These are phyloP conservation scores for Pythium scleroteichum DNA, from an alignment of 352 stramenopile genomes.

Conservation along the genomic window DNA sequence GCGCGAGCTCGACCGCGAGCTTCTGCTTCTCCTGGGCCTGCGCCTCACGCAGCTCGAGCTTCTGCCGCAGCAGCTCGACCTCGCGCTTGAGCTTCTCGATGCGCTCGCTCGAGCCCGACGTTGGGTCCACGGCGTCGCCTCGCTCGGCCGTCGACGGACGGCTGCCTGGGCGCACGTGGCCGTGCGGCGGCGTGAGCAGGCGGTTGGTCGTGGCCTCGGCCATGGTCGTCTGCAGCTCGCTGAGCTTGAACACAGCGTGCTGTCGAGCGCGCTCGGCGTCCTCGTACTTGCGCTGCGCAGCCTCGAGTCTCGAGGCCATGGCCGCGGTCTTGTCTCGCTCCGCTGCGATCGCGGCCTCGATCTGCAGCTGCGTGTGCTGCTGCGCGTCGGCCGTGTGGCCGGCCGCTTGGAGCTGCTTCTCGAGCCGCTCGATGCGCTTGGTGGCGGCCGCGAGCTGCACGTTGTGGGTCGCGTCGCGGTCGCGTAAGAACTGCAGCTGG, in stretches of 20 bases:
- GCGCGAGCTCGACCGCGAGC: constrained; percentile 47
- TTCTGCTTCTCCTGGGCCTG: constrained; percentile 56
- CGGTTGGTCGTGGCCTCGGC: constrained; percentile 27
- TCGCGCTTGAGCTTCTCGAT: constrained; percentile 72
- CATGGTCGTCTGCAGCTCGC: constrained; percentile 47
- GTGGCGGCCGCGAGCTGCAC: constrained; percentile 30
- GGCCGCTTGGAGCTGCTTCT: constrained; percentile 36
- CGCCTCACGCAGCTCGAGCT: constrained; percentile 48
- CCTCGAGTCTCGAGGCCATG: constrained; percentile 38
- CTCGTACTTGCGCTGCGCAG: constrained; percentile 46
- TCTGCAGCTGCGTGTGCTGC: constrained; percentile 11
- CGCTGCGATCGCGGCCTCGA: constrained; percentile 22
- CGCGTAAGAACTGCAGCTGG: constrained; percentile 40
- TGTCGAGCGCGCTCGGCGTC: constrained; percentile 58
- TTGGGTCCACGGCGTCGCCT: constrained; percentile 15
- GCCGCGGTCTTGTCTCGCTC: constrained; percentile 42
- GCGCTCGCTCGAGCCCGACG: constrained; percentile 35
- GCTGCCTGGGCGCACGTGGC: not conserved
- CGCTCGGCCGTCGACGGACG: not conserved
- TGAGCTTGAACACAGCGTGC: constrained; percentile 65
- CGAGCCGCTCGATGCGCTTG: constrained; percentile 40
- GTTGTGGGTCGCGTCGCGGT: constrained; percentile 42
- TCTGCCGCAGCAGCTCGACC: constrained; percentile 62
- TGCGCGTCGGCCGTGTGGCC: constrained; percentile 26
- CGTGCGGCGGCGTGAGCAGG: constrained; percentile 12